Percentiles rank a stretch among this genome's conserved stretches.
phyloP scores from a whole-genome alignment of 1,284 basidiomycete genomes.

The Phylloporus gajari region DNA sequence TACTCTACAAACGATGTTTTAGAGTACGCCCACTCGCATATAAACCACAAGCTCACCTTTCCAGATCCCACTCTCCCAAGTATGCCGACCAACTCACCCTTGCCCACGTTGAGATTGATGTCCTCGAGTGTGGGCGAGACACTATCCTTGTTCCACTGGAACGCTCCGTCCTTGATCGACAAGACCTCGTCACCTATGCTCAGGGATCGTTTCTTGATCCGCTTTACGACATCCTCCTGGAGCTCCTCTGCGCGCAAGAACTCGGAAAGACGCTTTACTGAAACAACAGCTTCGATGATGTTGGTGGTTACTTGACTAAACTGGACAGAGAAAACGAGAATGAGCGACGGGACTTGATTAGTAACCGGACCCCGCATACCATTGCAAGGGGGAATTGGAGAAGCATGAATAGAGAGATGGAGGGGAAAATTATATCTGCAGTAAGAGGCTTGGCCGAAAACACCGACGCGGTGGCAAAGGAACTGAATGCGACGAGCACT shows the following conservation, averaged over 20 bases:
- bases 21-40: neutral
- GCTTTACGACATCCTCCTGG: conserved; percentile 75
- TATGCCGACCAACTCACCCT: conserved; percentile 89
- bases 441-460: conserved; percentile 82
- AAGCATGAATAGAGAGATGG: conserved; percentile 92
- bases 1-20: conserved; percentile 58
- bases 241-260: conserved; percentile 87
- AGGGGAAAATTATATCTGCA: conserved; percentile 92
- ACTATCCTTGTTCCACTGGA: conserved; percentile 75
- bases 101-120: conserved; percentile 79
- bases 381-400: conserved; percentile 90
- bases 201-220: conserved; percentile 57
- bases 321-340: conserved; percentile 53
- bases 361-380: conserved; percentile 51
- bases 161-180: conserved; percentile 78
- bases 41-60: conserved; percentile 63
- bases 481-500: conserved; percentile 88
- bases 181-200: conserved; percentile 76
- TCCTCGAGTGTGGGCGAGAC: conserved; percentile 77
- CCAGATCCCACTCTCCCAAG: conserved; percentile 94
- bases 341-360: conserved; percentile 58
- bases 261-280: conserved; percentile 79
- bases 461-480: conserved; percentile 84
- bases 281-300: conserved; percentile 88
- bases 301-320: conserved; percentile 78